These are phyloP conservation scores for Trifolium dubium DNA, from an alignment of 306 rosid genomes.

Conservation along the genomic window DNA sequence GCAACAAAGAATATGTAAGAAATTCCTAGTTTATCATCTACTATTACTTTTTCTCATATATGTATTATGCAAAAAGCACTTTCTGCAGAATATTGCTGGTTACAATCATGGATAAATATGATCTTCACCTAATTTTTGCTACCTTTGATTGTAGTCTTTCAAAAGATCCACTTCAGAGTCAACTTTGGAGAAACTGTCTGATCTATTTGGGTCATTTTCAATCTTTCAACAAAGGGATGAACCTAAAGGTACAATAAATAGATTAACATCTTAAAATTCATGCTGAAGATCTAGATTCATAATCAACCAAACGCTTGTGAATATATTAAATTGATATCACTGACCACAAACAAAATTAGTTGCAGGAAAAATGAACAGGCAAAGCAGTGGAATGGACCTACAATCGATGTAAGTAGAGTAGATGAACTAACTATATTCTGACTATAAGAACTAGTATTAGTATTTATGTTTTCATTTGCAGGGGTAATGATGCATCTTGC, in stretches of 20 bases:
- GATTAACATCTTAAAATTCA: constrained; percentile 5
- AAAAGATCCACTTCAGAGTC: constrained; percentile 85
- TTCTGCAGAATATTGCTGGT: not conserved
- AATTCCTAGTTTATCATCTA: constrained; percentile 29
- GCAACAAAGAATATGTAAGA: constrained; percentile 78
- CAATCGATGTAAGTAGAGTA: constrained; percentile 58
- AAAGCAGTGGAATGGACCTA: constrained; percentile 72
- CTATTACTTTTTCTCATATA: not conserved
- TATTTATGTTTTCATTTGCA: constrained; percentile 40
- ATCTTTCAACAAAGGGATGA: constrained; percentile 71
- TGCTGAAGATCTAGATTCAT: constrained; percentile 26
- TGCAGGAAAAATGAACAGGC: constrained; percentile 69
- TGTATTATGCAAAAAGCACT: not conserved
- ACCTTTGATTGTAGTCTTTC: constrained; percentile 54
- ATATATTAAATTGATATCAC: constrained; percentile 15
- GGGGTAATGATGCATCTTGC: constrained; percentile 61
- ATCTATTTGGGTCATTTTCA: constrained; percentile 85
- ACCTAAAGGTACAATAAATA: constrained; percentile 60
- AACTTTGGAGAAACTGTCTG: constrained; percentile 76
- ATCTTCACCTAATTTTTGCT: constrained; percentile 21
- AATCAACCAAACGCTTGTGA: constrained; percentile 11
- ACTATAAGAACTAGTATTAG: no score
- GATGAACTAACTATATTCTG: not conserved
- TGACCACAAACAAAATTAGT: constrained; percentile 42
- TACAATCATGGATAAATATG: not conserved